These are phyloP conservation scores for Crithidia fasciculata DNA, from an alignment of 208 protist genomes.

Conservation along the genomic window DNA sequence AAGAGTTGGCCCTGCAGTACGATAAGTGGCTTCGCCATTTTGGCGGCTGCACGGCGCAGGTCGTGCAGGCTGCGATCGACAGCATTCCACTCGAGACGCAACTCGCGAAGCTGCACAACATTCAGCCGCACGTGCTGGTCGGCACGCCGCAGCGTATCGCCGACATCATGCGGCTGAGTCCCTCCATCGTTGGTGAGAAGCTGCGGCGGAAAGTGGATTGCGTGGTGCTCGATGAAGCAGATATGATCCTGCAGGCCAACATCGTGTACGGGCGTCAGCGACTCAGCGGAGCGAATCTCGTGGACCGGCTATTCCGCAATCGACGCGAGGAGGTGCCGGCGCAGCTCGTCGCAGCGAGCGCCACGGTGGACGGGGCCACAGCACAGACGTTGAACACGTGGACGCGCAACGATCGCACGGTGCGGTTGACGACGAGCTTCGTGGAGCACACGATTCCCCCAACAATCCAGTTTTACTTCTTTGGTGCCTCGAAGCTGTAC, in stretches of 20 bases:
- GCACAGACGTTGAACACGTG: slow-evolving; percentile 87
- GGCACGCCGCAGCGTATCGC: slow-evolving; percentile 85
- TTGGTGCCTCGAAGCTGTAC: slow-evolving; percentile 41
- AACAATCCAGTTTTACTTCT: slow-evolving; percentile 87
- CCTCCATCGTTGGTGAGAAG: slow-evolving; percentile 81
- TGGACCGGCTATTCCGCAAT: slow-evolving; percentile 82
- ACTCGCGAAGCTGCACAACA: slow-evolving; percentile 86
- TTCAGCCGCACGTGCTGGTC: slow-evolving; percentile 89
- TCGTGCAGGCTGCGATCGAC: slow-evolving; percentile 81
- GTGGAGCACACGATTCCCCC: slow-evolving; percentile 85
- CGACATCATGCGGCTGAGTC: slow-evolving; percentile 67
- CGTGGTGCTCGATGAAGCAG: slow-evolving; percentile 90
- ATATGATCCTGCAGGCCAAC: slow-evolving; percentile 65
- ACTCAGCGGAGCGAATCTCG: slow-evolving; percentile 68
- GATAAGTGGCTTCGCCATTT: slow-evolving; percentile 90
- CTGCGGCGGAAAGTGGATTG: slow-evolving; percentile 91
- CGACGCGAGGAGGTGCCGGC: slow-evolving; percentile 82
- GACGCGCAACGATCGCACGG: slow-evolving; percentile 88
- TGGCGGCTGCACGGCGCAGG: slow-evolving; percentile 75
- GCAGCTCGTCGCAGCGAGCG: slow-evolving; percentile 86
- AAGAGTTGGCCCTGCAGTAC: slow-evolving; percentile 90
- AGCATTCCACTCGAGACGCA: slow-evolving; percentile 81
- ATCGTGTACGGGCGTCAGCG: slow-evolving; percentile 39
- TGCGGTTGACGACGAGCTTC: slow-evolving; percentile 90
- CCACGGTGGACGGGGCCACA: slow-evolving; percentile 84